A percentile compares a stretch with the other conserved stretches of the same genome.
Evolutionary conservation across 2,329 filamentous ascomycete species (phyloP).

Genomic region (Pestalotiopsis sp.): DNA sequence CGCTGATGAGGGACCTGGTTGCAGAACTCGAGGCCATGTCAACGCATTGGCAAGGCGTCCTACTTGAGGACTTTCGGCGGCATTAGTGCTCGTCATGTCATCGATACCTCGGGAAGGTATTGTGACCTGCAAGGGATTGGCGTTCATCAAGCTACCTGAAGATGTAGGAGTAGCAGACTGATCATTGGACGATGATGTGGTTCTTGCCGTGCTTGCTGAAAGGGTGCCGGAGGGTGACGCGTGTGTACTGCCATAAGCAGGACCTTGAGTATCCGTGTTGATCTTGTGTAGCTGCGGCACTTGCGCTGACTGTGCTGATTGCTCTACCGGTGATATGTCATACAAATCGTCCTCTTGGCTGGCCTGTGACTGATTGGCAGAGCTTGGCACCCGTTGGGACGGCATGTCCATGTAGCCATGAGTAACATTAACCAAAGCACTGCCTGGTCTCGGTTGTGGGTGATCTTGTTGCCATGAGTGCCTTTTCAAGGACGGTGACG

Average conservation of each 20-base stretch:
- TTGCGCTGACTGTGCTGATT: conserved; percentile 23
- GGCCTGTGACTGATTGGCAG: conserved; percentile 13
- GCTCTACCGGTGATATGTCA: conserved; percentile 28
- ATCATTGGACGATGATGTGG: conserved; percentile 24
- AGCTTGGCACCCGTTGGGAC: conserved; percentile 20
- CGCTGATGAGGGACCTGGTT: conserved; percentile 22
- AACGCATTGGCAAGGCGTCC: conserved; percentile 36
- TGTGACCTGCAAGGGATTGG: conserved; percentile 19
- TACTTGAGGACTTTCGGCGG: conserved; percentile 18
- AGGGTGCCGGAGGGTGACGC: conserved; percentile 24
- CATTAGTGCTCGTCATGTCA: conserved; percentile 14
- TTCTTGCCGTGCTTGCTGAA: conserved; percentile 25
- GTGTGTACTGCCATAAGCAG: conserved; percentile 15
- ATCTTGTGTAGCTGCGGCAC: conserved; percentile 32
- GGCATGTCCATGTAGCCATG: not conserved
- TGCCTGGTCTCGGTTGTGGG: conserved; percentile 16
- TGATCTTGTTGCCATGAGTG: conserved; percentile 20
- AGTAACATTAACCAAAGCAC: conserved; percentile 7
- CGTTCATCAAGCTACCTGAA: conserved; percentile 17
- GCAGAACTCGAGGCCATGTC: conserved; percentile 50
- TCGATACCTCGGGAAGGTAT: conserved; percentile 16
- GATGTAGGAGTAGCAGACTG: conserved; percentile 19
- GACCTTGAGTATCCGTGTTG: conserved; percentile 21
- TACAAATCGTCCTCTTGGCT: conserved; percentile 29
- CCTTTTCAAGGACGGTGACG: conserved; percentile 22